A percentile compares a stretch with the other conserved stretches of the same genome.
Conservation (phyloP, 1,139 yeast species). For the Kurtzmaniella natalensis region DNA sequence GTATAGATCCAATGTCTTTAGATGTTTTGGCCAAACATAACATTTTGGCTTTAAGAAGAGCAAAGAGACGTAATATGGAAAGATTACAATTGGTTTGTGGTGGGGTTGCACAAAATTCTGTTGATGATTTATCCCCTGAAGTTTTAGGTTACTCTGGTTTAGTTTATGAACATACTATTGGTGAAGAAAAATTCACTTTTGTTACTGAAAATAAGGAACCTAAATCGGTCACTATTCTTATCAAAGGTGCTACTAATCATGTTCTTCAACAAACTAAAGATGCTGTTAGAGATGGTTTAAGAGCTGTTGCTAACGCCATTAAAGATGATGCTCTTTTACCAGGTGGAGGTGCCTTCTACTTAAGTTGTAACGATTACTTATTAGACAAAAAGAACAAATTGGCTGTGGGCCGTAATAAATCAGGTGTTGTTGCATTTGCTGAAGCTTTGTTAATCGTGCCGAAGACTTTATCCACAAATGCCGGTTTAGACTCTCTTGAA, state of each 20-base stretch:
- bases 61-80: constrained; percentile 99
- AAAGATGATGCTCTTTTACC: constrained; percentile 85
- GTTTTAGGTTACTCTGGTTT: constrained; percentile 88
- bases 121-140: constrained; percentile 83
- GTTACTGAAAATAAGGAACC: constrained; percentile 92
- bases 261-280: constrained; percentile 90
- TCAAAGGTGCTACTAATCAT: constrained; percentile 90
- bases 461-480: constrained; percentile 86
- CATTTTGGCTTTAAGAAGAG: constrained; percentile 92
- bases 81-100: constrained; percentile 94
- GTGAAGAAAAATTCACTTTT: constrained; percentile 96
- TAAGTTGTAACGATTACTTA: constrained; percentile 74
- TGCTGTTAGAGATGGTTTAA: constrained; percentile 93
- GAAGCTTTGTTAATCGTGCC: constrained; percentile 90
- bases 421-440: constrained; percentile 90
- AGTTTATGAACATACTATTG: constrained; percentile 88
- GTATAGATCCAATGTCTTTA: constrained; percentile 97
- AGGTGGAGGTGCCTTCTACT: constrained; percentile 95
- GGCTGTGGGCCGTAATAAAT: constrained; percentile 81
- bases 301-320: constrained; percentile 90
- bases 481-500: constrained; percentile 91
- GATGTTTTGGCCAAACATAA: constrained; percentile 92
- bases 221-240: constrained; percentile 83
- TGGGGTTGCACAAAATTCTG: constrained; percentile 97
- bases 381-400: constrained; percentile 44